Conservation (phyloP, 345 rosid species). For the Salix suchowensis region DNA sequence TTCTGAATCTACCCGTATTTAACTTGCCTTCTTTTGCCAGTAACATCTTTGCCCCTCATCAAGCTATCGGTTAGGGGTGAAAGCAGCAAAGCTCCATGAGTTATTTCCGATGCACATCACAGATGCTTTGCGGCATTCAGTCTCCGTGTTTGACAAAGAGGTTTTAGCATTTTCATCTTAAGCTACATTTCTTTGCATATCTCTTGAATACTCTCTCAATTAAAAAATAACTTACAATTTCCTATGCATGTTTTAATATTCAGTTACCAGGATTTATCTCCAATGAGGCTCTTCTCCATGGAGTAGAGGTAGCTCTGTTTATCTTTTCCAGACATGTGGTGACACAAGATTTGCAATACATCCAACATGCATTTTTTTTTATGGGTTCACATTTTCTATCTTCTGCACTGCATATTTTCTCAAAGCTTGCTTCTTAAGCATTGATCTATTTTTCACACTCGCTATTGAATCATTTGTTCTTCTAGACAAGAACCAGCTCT, state of each 20-base stretch:
- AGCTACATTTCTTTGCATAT: not conserved
- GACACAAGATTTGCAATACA: not conserved
- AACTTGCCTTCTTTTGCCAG: slow-evolving; percentile 40
- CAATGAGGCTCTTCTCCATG: slow-evolving; percentile 84
- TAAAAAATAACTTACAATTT: not conserved
- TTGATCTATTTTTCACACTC: no score
- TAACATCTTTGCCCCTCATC: slow-evolving; percentile 68
- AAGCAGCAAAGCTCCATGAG: slow-evolving; percentile 76
- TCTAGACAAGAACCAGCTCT: slow-evolving; percentile 88
- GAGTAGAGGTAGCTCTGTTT: slow-evolving; percentile 65
- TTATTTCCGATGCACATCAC: slow-evolving; percentile 67
- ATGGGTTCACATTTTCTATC: not conserved
- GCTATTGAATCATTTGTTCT: slow-evolving; percentile 6
- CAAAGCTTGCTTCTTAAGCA: not conserved
- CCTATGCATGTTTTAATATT: slow-evolving; percentile 17
- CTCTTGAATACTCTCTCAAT: not conserved
- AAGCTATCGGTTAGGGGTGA: slow-evolving; percentile 87
- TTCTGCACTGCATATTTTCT: not conserved
- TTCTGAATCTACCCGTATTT: slow-evolving; percentile 1
- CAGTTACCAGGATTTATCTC: slow-evolving; percentile 92
- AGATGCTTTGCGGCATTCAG: slow-evolving; percentile 61
- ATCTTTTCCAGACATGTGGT: not conserved
- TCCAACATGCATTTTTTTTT: not conserved
- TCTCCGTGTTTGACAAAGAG: slow-evolving; percentile 76
- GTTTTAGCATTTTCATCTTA: slow-evolving; percentile 20